Evolutionary conservation across 805 yeast species (phyloP).

Genomic region (Candida tallmaniae): DNA sequence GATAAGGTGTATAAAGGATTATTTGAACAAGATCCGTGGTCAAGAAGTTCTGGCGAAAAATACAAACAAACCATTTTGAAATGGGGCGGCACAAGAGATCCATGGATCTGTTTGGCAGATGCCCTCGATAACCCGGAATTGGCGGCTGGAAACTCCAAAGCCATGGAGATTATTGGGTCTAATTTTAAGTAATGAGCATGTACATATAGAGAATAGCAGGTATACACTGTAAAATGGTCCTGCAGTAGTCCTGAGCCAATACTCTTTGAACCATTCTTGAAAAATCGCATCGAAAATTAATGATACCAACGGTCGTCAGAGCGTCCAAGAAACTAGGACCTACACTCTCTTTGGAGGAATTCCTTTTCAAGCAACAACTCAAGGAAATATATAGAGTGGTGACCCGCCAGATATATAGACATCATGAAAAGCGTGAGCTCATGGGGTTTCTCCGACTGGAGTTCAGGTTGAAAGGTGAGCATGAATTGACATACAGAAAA

Average conservation of each 20-base stretch:
- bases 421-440: conserved; percentile 34
- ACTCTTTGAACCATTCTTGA: too few relatives aligned
- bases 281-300: too few relatives aligned
- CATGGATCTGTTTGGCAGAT: conserved; percentile 82
- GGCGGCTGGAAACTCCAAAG: conserved; percentile 60
- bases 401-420: conserved; percentile 28
- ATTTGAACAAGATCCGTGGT: conserved; percentile 67
- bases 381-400: conserved; percentile 29
- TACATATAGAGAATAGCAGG: too few relatives aligned
- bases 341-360: conserved; percentile 33
- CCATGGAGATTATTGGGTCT: conserved; percentile 49
- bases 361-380: conserved; percentile 33
- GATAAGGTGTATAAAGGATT: conserved; percentile 74
- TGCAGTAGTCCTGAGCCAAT: too few relatives aligned
- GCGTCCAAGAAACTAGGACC: conserved; percentile 7
- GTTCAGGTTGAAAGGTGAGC: conserved; percentile 23
- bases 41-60: conserved; percentile 67
- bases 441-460: conserved; percentile 29
- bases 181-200: conserved; percentile 1
- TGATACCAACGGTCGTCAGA: conserved; percentile 3
- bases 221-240: too few relatives aligned
- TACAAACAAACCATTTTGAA: conserved; percentile 65
- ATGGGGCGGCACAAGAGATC: conserved; percentile 94
- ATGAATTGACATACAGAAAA: conserved; percentile 32
- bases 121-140: conserved; percentile 64